phyloP scores from a whole-genome alignment of 2,329 filamentous ascomycete genomes.

The Clarireedia homoeocarpa region DNA sequence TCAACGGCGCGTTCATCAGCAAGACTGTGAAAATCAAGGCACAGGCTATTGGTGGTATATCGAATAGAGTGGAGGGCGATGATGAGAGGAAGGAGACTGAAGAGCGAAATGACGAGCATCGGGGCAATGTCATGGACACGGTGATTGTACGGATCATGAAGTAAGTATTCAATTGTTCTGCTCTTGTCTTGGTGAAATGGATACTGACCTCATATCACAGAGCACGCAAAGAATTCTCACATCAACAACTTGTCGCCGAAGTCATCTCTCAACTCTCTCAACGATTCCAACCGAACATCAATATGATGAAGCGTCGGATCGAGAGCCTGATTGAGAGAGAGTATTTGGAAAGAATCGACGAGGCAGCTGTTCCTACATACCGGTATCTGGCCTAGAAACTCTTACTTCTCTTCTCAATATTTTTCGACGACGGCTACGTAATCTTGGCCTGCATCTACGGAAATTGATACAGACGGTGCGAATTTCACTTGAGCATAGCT shows the following conservation, averaged over 20 bases:
- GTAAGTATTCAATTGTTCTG: slow-evolving; percentile 40
- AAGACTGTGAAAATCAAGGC: slow-evolving; percentile 85
- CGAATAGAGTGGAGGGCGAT: slow-evolving; percentile 77
- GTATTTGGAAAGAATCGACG: slow-evolving; percentile 70
- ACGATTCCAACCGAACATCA: slow-evolving; percentile 69
- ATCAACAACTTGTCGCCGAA: slow-evolving; percentile 63
- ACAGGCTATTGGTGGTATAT: slow-evolving; percentile 65
- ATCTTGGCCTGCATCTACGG: too few species aligned
- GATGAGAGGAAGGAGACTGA: slow-evolving; percentile 63
- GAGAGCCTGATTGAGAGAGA: slow-evolving; percentile 70
- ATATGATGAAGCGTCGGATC: slow-evolving; percentile 74
- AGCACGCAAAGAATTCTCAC: slow-evolving; percentile 64
- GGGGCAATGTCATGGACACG: slow-evolving; percentile 65
- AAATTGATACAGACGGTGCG: too few species aligned
- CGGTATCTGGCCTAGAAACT: slow-evolving; percentile 55
- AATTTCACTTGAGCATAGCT: too few species aligned
- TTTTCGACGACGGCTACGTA: too few species aligned
- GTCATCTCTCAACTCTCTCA: slow-evolving; percentile 60
- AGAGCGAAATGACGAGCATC: slow-evolving; percentile 65
- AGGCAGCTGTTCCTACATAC: slow-evolving; percentile 54
- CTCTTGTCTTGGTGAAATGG: not conserved
- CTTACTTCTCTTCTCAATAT: too few species aligned
- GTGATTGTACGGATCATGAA: slow-evolving; percentile 81
- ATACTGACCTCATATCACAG: slow-evolving; percentile 40
- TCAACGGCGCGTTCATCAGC: slow-evolving; percentile 75